Evolutionary conservation across 768 basidiomycete genomes (phyloP), one percentile per base, ranked within the genome.

Genomic region (Leccinum aurantiacum): DNA sequence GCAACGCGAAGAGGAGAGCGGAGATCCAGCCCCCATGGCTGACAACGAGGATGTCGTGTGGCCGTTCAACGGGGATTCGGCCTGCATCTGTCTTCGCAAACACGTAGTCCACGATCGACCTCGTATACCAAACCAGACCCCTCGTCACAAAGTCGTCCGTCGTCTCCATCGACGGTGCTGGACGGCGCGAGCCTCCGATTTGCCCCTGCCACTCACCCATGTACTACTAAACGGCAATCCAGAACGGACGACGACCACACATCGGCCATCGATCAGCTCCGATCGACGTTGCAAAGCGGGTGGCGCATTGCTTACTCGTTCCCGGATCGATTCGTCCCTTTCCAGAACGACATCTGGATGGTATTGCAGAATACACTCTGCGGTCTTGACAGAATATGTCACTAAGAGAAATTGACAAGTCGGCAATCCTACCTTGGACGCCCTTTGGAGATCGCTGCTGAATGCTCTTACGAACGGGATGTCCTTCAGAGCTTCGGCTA

Each of bases 391-490:
- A 44, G 22, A 24, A 25, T 19, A 48, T 27, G 46, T 56, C 22
- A 10, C 11, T 53, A 29, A 22, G 9, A 44, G 37, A 10, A 27
- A 4, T 24, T n/a, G 2, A 46, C 22, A 14, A 46, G 19, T 35
- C 50, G n/a, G 11, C 15, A 17, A 49, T 59, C 75, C 74, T 68
- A 92, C 92, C 76, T 84, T 80, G 51, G 73, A 74, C 13, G 92
- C 91, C 59, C 93, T 78, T 53, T 65, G 74, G 53, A 94, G 79
- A 76, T 93, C 90, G 67, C 92, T 94, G 60, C 82, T 84, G 68
- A 82, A 86, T 31, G 85, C 89, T 27, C 72, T 73, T 37, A 78
- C 79, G 63, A 95, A 89, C 8, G 74, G 75, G 17, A 88, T 73
- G 35, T 75, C 68, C 67, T 79, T 79, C 62, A 93, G 73, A 46